These are phyloP conservation scores for Alternaria ventricosa DNA, from an alignment of 2,329 filamentous ascomycete species.

Conservation along the genomic window DNA sequence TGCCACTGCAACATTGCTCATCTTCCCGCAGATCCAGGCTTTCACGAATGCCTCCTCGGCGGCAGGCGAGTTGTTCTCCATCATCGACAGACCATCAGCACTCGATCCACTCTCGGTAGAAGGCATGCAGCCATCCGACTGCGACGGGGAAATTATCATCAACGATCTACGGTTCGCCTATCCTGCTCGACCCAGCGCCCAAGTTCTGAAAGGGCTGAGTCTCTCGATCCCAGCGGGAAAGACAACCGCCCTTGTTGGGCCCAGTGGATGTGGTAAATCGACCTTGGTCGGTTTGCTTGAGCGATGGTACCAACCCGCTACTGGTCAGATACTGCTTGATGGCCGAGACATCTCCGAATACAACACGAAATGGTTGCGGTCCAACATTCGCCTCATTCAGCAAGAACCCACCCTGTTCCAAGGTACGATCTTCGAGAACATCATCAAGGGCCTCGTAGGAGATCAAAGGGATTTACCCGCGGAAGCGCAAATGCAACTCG, in stretches of 20 bases:
- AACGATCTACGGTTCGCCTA: conserved; percentile 88
- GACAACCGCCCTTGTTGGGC: conserved; percentile 58
- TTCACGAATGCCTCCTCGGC: conserved; percentile 22
- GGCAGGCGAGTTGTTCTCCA: conserved; percentile 15
- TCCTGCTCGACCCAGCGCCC: conserved; percentile 79
- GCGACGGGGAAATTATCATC: conserved; percentile 65
- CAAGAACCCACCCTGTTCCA: conserved; percentile 57
- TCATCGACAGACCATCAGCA: conserved; percentile 15
- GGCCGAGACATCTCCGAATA: conserved; percentile 66
- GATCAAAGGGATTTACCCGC: background rate
- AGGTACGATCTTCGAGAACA: conserved; percentile 56
- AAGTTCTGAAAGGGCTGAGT: conserved; percentile 69
- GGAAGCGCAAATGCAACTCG: background rate
- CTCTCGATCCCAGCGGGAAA: conserved; percentile 61
- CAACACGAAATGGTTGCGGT: conserved; percentile 57
- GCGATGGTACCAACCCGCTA: conserved; percentile 86
- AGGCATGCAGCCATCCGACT: conserved; percentile 11
- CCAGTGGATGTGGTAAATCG: conserved; percentile 87
- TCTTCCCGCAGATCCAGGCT: conserved; percentile 16
- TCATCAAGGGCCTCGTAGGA: conserved; percentile 52
- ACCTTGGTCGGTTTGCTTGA: conserved; percentile 91
- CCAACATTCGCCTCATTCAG: conserved; percentile 71
- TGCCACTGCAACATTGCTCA: conserved; percentile 57
- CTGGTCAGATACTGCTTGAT: conserved; percentile 68
- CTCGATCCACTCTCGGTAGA: conserved; percentile 17